These are phyloP conservation scores for Coleophoma crateriformis DNA, from an alignment of 2,329 filamentous ascomycete species.

Conservation along the genomic window DNA sequence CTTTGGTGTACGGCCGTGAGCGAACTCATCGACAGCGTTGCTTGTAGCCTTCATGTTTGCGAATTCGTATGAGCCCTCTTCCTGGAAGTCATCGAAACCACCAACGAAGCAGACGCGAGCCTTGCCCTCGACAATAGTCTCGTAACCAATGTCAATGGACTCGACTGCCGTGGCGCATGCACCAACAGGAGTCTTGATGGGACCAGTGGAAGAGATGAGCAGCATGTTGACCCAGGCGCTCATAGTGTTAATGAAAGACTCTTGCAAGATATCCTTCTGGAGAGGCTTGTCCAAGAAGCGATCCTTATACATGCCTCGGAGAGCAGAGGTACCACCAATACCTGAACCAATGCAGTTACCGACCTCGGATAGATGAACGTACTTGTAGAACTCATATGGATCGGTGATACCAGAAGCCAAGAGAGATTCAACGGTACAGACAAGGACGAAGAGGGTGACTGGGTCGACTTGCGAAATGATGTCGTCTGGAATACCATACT, in stretches of 20 bases:
- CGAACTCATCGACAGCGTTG: slow-evolving; percentile 95
- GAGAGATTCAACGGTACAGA: slow-evolving; percentile 87
- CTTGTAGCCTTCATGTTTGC: slow-evolving; percentile 99
- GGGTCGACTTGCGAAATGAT: slow-evolving; percentile 97
- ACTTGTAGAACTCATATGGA: slow-evolving; percentile 99
- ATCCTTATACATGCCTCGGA: slow-evolving; percentile 98
- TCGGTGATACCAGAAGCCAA: slow-evolving; percentile 94
- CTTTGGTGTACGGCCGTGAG: slow-evolving; percentile 86
- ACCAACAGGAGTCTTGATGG: slow-evolving; percentile 97
- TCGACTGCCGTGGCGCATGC: slow-evolving; percentile 97
- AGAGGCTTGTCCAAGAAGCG: slow-evolving; percentile 94
- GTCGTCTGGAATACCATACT: slow-evolving; percentile 93
- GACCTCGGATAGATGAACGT: slow-evolving; percentile 95
- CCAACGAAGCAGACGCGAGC: slow-evolving; percentile 95
- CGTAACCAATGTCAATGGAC: slow-evolving; percentile 94
- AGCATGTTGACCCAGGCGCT: slow-evolving; percentile 99
- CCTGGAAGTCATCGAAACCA: slow-evolving; percentile 98
- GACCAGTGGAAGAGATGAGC: slow-evolving; percentile 90
- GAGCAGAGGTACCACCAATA: slow-evolving; percentile 89
- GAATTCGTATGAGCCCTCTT: slow-evolving; percentile 98
- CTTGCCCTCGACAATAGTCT: slow-evolving; percentile 98
- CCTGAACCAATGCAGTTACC: slow-evolving; percentile 98
- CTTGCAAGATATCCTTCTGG: slow-evolving; percentile 97
- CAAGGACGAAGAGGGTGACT: slow-evolving; percentile 90
- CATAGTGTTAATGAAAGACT: slow-evolving; percentile 99